A percentile compares a stretch with the other conserved stretches of the same genome.
Conservation (phyloP, 306 rosid species). For the Cicer cuneatum region DNA sequence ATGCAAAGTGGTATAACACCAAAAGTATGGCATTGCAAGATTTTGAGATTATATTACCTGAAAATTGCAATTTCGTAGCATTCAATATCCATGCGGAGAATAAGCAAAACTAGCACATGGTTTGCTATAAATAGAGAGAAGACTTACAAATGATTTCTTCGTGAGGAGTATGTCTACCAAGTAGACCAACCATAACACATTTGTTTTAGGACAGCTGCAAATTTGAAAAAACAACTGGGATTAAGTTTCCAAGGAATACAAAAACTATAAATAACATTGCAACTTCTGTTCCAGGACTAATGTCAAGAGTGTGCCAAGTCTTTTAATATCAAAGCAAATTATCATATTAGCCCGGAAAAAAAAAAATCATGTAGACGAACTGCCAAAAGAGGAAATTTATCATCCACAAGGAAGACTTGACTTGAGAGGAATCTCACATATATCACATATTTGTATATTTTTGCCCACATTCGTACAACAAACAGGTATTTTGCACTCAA, state of each 20-base stretch:
- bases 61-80: conserved; percentile 22
- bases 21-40: conserved; percentile 22
- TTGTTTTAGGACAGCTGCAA: conserved; percentile 86
- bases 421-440: background rate
- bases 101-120: conserved; percentile 19
- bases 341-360: no score
- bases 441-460: background rate
- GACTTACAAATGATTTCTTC: conserved; percentile 92
- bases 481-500: background rate
- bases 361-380: background rate
- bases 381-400: conserved; percentile 18
- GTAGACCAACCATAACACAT: conserved; percentile 87
- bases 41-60: background rate
- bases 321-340: conserved; percentile 3
- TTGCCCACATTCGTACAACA: background rate
- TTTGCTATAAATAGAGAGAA: conserved; percentile 38
- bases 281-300: conserved; percentile 10
- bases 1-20: conserved; percentile 7
- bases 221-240: conserved; percentile 39
- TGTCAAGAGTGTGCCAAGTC: conserved; percentile 9
- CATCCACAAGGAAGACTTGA: conserved; percentile 13
- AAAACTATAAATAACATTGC: background rate
- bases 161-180: conserved; percentile 77
- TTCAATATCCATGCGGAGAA: background rate
- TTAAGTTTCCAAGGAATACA: conserved; percentile 33